These are phyloP conservation scores for Boletus rubescentipes DNA, from an alignment of 768 basidiomycete species.

Conservation along the genomic window DNA sequence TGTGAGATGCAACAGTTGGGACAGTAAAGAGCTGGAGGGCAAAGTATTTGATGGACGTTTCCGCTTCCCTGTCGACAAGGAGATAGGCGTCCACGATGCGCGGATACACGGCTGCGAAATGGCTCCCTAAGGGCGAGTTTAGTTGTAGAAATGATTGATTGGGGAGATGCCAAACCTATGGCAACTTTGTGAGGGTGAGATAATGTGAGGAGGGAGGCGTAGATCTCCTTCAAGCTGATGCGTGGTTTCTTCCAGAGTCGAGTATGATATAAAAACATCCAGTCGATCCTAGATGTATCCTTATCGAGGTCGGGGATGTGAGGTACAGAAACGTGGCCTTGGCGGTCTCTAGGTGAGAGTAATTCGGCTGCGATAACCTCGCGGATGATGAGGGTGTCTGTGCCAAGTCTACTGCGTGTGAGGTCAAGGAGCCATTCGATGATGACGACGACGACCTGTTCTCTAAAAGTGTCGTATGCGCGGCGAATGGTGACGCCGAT, in stretches of 20 bases:
- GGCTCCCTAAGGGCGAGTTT: slow-evolving; percentile 55
- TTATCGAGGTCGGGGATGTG: slow-evolving; percentile 38
- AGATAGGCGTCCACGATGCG: slow-evolving; percentile 89
- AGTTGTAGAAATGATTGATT: neutral
- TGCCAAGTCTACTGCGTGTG: slow-evolving; percentile 66
- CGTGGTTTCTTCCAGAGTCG: slow-evolving; percentile 84
- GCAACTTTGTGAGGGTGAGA: slow-evolving; percentile 74
- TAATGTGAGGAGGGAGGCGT: slow-evolving; percentile 69
- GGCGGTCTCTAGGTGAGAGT: slow-evolving; percentile 57
- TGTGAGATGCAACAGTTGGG: slow-evolving; percentile 77
- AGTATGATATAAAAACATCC: slow-evolving; percentile 78
- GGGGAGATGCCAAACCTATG: slow-evolving; percentile 52
- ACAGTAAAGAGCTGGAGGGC: slow-evolving; percentile 92
- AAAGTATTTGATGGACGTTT: slow-evolving; percentile 93
- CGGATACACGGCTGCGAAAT: slow-evolving; percentile 83
- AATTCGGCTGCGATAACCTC: slow-evolving; percentile 74
- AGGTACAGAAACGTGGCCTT: slow-evolving; percentile 41
- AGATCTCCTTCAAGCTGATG: slow-evolving; percentile 78
- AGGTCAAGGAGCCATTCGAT: slow-evolving; percentile 86
- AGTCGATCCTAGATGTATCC: slow-evolving; percentile 62
- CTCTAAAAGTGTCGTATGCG: slow-evolving; percentile 85
- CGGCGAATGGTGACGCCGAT: slow-evolving; percentile 87
- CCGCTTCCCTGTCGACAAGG: slow-evolving; percentile 89
- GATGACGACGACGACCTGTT: slow-evolving; percentile 79
- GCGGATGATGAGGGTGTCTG: slow-evolving; percentile 64